Evolutionary conservation across 257 asterid species (phyloP), one percentile per base, ranked within the genome.

Genomic region (Dorcoceras hygrometricum): DNA sequence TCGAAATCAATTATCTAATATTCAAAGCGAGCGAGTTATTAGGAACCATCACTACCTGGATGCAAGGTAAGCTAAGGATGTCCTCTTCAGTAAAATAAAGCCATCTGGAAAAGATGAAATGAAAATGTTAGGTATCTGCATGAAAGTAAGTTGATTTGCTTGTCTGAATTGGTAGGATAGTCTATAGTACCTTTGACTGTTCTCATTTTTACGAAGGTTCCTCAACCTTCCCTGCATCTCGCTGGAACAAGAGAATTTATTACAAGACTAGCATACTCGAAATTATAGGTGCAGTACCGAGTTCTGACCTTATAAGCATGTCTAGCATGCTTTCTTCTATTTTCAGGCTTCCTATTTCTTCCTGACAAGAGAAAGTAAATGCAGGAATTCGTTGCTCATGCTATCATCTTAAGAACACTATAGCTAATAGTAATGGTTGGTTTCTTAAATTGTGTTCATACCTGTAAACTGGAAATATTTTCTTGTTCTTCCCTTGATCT

Each of bases 61-160:
- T 88, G 81, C 89, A 86, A 51, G 97, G 92, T 70, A 93, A 75
- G 74, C 70, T 80, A 76, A 88, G 85, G 67, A 90, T 90, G 73
- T 93, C 99, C 50, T 90, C 97, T 83, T 85, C 92, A 39, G 96
- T 90, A 25, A 93, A 90, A 69, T 85, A 87, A 64, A 93, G 91
- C 96, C 95, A 87, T 76, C 99, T 93, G 77, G 55, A 50, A 58
- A 59, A 75, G 64, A 62, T 62, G 24, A 23, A 57, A 16, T 58
- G 9, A 62, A 36, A n/a, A 56, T 29, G 3, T 48, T 23, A 74
- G 65, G 28, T 50, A 61, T 56, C 46, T 67, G 59, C 26, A 27
- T 57, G 59, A 73, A 23, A 62, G 29, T 39, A 23, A 55, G 66
- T 68, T 16, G 48, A 31, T 65, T 65, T 34, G 39, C 48, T 57